Evolutionary conservation across 2,329 filamentous ascomycete species (phyloP), one percentile per base, ranked within the genome.

Genomic region (Diaporthe destruens): DNA sequence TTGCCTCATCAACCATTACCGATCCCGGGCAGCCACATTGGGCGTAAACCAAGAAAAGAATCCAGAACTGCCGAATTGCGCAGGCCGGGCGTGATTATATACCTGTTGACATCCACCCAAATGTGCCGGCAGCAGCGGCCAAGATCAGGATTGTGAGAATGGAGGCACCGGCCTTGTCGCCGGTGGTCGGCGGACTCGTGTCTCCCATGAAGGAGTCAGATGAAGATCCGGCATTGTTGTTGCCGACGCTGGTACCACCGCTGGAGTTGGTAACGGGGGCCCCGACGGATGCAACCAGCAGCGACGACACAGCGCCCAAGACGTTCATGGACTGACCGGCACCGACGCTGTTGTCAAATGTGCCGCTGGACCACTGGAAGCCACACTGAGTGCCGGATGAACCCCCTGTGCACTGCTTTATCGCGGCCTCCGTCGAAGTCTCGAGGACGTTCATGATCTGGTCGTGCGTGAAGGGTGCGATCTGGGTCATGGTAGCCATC

Each of bases 311-410:
- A 18, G 87, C 83, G 47, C 85, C 84, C 53, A 89, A 81, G 0
- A 86, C 87, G 75, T 85, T 86, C 80, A 90, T 86, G 78, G 89
- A 85, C 79, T 90, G 85, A 57, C 88, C 87, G 72, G 88, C 86
- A 67, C 87, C 86, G 32, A 82, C 82, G 29, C 86, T 86, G 42
- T 84, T 84, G 77, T 89, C 87, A 75, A 84, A 88, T 1, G 77
- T 79, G 2, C 79, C 81, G 3, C 78, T 76, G 47, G 82, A 84
- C 89, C 89, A 92, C 65, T 82, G 81, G 34, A 88, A 84, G 11
- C 88, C 87, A 77, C 90, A 92, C 23, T 81, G 80, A 42, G 83
- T 81, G 20, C 84, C 80, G 56, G 75, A 71, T 34, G 34, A 11
- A 2, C 72, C 72, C 42, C 74, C 74, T 25, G 72, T 75, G 39